Evolutionary conservation across 768 basidiomycete species (phyloP).

Genomic region (Leccinum obscurum): DNA sequence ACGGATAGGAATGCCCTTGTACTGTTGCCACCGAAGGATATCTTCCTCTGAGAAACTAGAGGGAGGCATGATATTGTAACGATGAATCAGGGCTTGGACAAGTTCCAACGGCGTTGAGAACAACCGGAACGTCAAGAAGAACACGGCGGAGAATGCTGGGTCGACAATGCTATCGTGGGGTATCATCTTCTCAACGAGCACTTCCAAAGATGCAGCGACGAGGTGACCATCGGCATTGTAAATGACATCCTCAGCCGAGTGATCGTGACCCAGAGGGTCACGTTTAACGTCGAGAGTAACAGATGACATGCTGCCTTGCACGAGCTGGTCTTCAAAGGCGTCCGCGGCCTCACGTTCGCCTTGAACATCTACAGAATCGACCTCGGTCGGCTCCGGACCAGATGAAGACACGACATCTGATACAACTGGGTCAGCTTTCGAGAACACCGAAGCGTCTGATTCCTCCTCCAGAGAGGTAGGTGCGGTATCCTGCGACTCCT

Average conservation of each 20-base stretch:
- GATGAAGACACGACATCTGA: conserved; percentile 33
- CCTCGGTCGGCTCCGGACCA: conserved; percentile 35
- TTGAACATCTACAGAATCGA: conserved; percentile 54
- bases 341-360: conserved; percentile 33
- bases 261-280: conserved; percentile 64
- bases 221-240: conserved; percentile 90
- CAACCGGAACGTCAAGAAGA: conserved; percentile 94
- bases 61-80: conserved; percentile 81
- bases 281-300: conserved; percentile 42
- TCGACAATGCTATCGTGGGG: conserved; percentile 92
- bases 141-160: conserved; percentile 80
- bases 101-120: conserved; percentile 81
- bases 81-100: conserved; percentile 70
- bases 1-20: conserved; percentile 87
- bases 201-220: conserved; percentile 86
- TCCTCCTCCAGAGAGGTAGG: conserved; percentile 55
- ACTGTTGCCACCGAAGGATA: conserved; percentile 75
- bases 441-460: conserved; percentile 35
- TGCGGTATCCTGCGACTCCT: conserved; percentile 47
- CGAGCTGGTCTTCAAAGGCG: conserved; percentile 53
- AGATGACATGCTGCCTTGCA: conserved; percentile 51
- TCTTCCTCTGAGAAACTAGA: conserved; percentile 56
- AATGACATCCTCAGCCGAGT: conserved; percentile 78
- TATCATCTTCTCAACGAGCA: conserved; percentile 96
- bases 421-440: conserved; percentile 25